These are phyloP conservation scores for Malus hybrid DNA, from an alignment of 331 rosid genomes.

Conservation along the genomic window DNA sequence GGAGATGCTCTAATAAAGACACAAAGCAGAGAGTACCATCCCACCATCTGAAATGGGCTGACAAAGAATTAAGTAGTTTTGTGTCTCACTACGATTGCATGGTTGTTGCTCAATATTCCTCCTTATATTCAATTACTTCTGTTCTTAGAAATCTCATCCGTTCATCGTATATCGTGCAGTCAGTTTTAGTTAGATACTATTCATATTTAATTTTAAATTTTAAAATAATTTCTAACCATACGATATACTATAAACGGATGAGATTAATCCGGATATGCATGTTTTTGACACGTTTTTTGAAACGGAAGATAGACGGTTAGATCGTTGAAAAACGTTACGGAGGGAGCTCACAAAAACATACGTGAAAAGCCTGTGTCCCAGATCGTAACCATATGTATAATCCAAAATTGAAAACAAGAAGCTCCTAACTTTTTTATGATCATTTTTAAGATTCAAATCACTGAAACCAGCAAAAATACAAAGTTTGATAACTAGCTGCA, in stretches of 20 bases:
- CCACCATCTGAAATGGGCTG: not conserved
- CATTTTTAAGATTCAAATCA: not conserved
- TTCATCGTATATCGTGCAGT: too few species aligned
- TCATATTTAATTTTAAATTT: too few species aligned
- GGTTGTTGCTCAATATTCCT: not conserved
- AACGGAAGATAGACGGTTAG: accelerated
- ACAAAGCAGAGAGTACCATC: not conserved
- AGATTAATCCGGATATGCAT: too few species aligned
- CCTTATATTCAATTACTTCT: not conserved
- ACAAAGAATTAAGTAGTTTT: not conserved
- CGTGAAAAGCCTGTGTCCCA: too few species aligned
- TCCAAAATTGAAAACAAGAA: too few species aligned
- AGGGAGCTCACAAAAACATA: not conserved
- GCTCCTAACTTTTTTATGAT: not conserved
- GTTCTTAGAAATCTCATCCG: not conserved
- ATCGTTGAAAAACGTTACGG: too few species aligned
- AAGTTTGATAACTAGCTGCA: not conserved
- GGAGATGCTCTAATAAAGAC: too few species aligned
- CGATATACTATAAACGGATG: too few species aligned
- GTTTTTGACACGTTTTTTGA: too few species aligned
- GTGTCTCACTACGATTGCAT: not conserved
- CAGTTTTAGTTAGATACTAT: too few species aligned
- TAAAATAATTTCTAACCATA: too few species aligned
- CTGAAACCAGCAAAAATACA: not conserved
- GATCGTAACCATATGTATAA: too few species aligned